A percentile compares a stretch with the other conserved stretches of the same genome.
phyloP scores from a whole-genome alignment of 306 rosid genomes.

The Astragalus membranaceus region DNA sequence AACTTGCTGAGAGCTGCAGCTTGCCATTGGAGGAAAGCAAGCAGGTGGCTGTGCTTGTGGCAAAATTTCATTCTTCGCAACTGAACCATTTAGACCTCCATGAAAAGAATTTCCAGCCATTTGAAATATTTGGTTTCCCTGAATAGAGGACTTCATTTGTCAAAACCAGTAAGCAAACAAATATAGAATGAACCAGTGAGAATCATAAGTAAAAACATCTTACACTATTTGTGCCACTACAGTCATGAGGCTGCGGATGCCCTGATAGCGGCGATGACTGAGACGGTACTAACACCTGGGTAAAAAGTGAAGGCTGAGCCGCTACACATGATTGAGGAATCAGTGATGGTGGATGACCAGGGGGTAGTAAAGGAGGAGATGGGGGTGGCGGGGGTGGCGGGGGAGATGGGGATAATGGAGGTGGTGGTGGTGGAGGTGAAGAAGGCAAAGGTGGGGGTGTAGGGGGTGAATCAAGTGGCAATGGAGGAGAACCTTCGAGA shows the following conservation, averaged over 20 bases:
- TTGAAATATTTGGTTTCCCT: slow-evolving; percentile 72
- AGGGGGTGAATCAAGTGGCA: slow-evolving; percentile 94
- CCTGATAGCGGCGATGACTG: slow-evolving; percentile 66
- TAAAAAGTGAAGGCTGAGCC: slow-evolving; percentile 39
- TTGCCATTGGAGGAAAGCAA: slow-evolving; percentile 48
- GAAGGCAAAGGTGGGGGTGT: slow-evolving; percentile 89
- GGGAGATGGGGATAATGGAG: slow-evolving; percentile 47
- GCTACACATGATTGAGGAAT: slow-evolving; percentile 52
- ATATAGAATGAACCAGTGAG: not conserved
- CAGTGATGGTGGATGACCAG: slow-evolving; percentile 43
- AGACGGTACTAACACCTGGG: slow-evolving; percentile 52
- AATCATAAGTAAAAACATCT: slow-evolving; percentile 18
- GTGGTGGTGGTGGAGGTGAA: slow-evolving; percentile 84
- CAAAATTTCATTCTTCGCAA: slow-evolving; percentile 50
- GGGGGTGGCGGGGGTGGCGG: slow-evolving; percentile 46
- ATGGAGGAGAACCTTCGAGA: slow-evolving; percentile 84
- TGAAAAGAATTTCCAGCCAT: slow-evolving; percentile 64
- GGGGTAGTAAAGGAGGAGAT: slow-evolving; percentile 54
- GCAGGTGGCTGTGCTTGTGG: slow-evolving; percentile 42
- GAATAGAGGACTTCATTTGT: slow-evolving; percentile 20
- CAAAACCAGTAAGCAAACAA: not conserved
- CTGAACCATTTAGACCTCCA: slow-evolving; percentile 47
- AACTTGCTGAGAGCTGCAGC: slow-evolving; percentile 64
- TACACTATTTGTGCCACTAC: slow-evolving; percentile 53
- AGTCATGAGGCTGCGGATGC: slow-evolving; percentile 73